Conservation (phyloP, 495 filamentous ascomycete species). For the Daldinia caldariorum region DNA sequence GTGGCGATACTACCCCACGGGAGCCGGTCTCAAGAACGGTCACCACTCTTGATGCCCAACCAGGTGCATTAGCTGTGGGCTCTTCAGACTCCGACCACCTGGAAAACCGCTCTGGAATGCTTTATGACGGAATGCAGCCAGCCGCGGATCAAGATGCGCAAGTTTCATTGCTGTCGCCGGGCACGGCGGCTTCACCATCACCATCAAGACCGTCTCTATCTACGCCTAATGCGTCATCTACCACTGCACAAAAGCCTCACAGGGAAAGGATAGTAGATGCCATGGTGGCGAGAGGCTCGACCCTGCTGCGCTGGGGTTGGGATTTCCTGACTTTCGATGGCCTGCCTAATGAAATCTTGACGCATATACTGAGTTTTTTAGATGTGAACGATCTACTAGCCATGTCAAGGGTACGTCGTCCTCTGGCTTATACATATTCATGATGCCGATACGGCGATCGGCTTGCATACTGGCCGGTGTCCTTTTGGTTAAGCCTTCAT, state of each 20-base stretch:
- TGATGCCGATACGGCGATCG: slow-evolving; percentile 17
- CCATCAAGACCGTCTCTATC: slow-evolving; percentile 15
- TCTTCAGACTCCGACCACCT: slow-evolving; percentile 34
- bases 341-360: slow-evolving; percentile 66
- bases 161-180: slow-evolving; percentile 30
- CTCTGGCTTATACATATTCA: slow-evolving; percentile 22
- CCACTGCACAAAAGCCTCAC: slow-evolving; percentile 3
- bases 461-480: slow-evolving; percentile 13
- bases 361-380: slow-evolving; percentile 64
- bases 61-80: slow-evolving; percentile 36
- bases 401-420: slow-evolving; percentile 62
- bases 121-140: slow-evolving; percentile 31
- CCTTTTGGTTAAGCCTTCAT: slow-evolving; percentile 24
- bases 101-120: slow-evolving; percentile 19
- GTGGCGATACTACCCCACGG: slow-evolving; percentile 45
- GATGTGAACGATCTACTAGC: slow-evolving; percentile 67
- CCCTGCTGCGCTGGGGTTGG: slow-evolving; percentile 43
- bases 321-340: slow-evolving; percentile 45
- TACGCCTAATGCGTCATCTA: slow-evolving; percentile 28
- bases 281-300: slow-evolving; percentile 25
- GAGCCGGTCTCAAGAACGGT: slow-evolving; percentile 44
- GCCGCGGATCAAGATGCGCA: slow-evolving; percentile 28
- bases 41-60: slow-evolving; percentile 49
- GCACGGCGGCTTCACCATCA: slow-evolving; percentile 28
- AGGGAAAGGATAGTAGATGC: slow-evolving; percentile 28